These are phyloP conservation scores for Phyllosticta paracitricarpa DNA, from an alignment of 2,329 filamentous ascomycete genomes.

Conservation along the genomic window DNA sequence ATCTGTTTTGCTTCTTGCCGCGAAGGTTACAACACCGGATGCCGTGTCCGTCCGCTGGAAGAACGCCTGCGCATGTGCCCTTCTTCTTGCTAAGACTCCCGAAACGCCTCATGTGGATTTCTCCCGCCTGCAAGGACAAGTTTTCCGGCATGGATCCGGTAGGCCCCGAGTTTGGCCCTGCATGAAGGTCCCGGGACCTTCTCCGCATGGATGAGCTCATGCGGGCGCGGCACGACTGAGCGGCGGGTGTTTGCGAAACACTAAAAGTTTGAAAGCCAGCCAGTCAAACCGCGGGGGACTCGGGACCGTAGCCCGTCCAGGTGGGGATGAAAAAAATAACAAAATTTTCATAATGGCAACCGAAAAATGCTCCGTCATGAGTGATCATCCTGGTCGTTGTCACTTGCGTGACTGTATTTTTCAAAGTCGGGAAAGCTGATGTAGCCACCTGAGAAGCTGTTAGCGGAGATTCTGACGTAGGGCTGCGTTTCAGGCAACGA, in stretches of 20 bases:
- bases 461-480: slow-evolving; percentile 18
- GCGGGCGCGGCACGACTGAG: neutral
- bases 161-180: neutral
- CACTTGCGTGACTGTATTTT: slow-evolving; percentile 39
- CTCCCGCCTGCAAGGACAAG: neutral
- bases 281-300: neutral
- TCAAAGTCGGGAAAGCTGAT: slow-evolving; percentile 69
- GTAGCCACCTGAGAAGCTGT: slow-evolving; percentile 39
- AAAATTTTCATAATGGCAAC: neutral
- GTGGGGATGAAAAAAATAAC: neutral
- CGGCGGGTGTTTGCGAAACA: neutral
- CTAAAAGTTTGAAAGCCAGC: neutral
- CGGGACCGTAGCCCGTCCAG: neutral
- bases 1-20: neutral
- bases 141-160: neutral
- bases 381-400: slow-evolving; percentile 5
- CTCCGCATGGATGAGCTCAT: neutral
- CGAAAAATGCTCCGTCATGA: neutral
- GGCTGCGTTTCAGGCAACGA: slow-evolving; percentile 13
- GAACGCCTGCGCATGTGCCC: neutral
- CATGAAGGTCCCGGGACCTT: neutral
- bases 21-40: neutral
- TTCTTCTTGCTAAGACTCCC: neutral
- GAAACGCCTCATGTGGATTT: neutral
- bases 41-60: neutral